Evolutionary conservation across 371 early-diverging fungal genomes (phyloP).

Genomic region (Smittium culicis): DNA sequence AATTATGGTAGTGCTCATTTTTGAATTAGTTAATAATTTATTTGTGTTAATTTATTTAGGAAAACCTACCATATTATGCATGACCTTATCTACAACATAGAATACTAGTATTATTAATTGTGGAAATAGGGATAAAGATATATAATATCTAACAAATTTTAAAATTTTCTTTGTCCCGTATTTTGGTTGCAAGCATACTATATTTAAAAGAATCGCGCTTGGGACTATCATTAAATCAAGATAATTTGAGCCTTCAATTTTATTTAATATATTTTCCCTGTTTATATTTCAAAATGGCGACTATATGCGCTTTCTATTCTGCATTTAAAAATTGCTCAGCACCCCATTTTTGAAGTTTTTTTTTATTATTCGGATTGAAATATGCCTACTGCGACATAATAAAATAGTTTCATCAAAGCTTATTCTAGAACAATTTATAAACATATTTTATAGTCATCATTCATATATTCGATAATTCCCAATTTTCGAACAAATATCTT

Average conservation of each 20-base stretch:
- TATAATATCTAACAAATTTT: neutral
- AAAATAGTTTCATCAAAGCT: neutral
- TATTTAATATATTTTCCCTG: neutral
- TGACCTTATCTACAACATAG: neutral
- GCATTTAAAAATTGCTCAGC: neutral
- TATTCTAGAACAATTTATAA: neutral
- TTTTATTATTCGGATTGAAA: neutral
- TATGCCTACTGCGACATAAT: neutral
- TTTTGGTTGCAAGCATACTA: neutral
- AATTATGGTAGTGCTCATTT: neutral
- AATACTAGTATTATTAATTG: neutral
- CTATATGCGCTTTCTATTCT: neutral
- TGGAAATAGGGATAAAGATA: neutral
- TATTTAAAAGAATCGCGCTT: neutral
- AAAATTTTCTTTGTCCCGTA: neutral
- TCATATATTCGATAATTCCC: neutral
- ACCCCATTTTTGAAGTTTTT: neutral
- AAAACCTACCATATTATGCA: neutral
- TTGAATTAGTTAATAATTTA: neutral
- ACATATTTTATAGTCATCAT: neutral
- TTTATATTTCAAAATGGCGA: neutral
- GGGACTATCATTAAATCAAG: neutral
- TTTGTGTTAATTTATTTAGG: neutral
- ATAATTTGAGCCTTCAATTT: neutral
- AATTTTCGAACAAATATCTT: neutral